These are phyloP conservation scores for Apiospora phragmitis DNA, from an alignment of 2,329 filamentous ascomycete genomes.

Conservation along the genomic window DNA sequence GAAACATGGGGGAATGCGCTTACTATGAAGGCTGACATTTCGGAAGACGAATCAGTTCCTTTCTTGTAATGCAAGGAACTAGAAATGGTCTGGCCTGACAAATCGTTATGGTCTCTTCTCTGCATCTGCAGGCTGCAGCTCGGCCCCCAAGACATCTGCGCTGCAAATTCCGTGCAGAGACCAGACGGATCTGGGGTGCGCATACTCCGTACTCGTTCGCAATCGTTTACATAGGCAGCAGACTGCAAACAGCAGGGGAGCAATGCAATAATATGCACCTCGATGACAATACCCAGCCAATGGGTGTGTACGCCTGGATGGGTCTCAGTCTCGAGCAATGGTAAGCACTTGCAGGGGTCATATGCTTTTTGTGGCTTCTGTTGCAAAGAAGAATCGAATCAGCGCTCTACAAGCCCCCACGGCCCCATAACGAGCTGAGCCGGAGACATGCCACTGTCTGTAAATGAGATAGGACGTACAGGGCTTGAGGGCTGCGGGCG, in stretches of 20 bases:
- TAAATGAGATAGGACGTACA: not conserved
- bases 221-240: not conserved
- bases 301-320: not conserved
- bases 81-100: not conserved
- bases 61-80: not conserved
- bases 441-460: not conserved
- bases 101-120: not conserved
- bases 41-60: not conserved
- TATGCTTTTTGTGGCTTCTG: not conserved
- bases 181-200: not conserved
- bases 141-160: not conserved
- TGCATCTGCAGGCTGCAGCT: not conserved
- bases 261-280: not conserved
- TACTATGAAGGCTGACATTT: not conserved
- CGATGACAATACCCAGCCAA: not conserved
- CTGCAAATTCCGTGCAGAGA: not conserved
- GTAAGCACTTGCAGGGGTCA: slow-evolving; percentile 2
- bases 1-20: not conserved
- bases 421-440: not conserved
- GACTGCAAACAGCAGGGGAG: not conserved
- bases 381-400: not conserved
- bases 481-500: not conserved
- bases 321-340: not conserved
- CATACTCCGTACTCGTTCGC: too few species aligned
- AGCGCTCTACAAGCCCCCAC: not conserved